Evolutionary conservation across 139 green algal species (phyloP).

Genomic region (Haematococcus sp.): DNA sequence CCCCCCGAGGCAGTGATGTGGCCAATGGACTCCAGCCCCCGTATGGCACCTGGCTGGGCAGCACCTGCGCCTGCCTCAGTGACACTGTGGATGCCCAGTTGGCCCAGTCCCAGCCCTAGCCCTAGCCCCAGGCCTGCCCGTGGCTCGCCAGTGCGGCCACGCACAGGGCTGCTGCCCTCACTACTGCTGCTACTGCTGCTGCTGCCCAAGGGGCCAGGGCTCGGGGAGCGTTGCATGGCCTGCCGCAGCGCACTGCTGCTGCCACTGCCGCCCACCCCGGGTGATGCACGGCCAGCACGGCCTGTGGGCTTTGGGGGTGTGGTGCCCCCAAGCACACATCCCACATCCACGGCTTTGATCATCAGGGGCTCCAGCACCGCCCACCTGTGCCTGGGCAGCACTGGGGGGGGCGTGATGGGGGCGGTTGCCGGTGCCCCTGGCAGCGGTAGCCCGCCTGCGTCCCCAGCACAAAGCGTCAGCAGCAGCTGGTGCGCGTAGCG

Average conservation of each 20-base stretch:
- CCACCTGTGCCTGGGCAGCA: not conserved
- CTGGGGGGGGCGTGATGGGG: not conserved
- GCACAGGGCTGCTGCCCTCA: not conserved
- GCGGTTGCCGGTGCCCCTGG: not conserved
- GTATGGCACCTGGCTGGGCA: no score
- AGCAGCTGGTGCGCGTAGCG: slow-evolving; percentile 9
- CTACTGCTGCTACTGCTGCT: not conserved
- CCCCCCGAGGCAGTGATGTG: no score
- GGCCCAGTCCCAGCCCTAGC: not conserved
- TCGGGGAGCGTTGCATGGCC: not conserved
- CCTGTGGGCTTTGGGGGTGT: no score
- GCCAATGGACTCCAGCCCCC: no score
- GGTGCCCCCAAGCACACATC: not conserved
- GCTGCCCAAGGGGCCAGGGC: not conserved
- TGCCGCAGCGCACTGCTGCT: no score
- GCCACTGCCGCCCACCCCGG: no score
- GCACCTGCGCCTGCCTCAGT: not conserved
- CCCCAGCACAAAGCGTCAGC: not conserved
- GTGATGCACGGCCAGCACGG: no score
- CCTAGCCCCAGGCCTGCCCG: not conserved
- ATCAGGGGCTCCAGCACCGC: not conserved
- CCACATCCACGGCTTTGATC: not conserved
- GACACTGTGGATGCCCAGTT: not conserved
- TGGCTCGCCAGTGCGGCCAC: not conserved
- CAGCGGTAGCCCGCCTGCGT: not conserved